Percentiles rank a stretch among this genome's conserved stretches.
These are phyloP conservation scores for Cytospora schulzeri DNA, from an alignment of 2,329 filamentous ascomycete genomes.

Conservation along the genomic window DNA sequence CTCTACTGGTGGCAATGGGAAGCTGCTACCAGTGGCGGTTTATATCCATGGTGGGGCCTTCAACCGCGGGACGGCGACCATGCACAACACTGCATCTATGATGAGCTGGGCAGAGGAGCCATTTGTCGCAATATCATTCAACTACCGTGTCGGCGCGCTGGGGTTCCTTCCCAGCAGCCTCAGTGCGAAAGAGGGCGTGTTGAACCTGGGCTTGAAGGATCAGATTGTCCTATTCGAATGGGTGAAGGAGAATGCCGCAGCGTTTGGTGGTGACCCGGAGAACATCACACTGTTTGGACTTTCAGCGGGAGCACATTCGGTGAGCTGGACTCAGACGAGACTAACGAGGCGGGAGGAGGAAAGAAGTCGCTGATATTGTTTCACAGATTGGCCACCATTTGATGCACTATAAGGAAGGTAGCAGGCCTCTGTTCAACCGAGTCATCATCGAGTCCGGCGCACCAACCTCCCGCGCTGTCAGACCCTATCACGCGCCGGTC, in stretches of 20 bases:
- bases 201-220: slow-evolving; percentile 60
- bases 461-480: slow-evolving; percentile 43
- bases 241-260: slow-evolving; percentile 55
- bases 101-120: slow-evolving; percentile 48
- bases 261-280: slow-evolving; percentile 54
- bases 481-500: slow-evolving; percentile 45
- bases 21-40: slow-evolving; percentile 39
- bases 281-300: slow-evolving; percentile 53
- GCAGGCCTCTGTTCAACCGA: slow-evolving; percentile 39
- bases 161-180: slow-evolving; percentile 61
- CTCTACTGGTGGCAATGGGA: neutral
- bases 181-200: slow-evolving; percentile 52
- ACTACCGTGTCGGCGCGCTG: slow-evolving; percentile 57
- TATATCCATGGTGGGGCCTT: slow-evolving; percentile 52
- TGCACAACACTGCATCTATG: slow-evolving; percentile 54
- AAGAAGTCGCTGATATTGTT: neutral
- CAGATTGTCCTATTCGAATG: slow-evolving; percentile 54
- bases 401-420: slow-evolving; percentile 43
- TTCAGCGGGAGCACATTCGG: slow-evolving; percentile 55
- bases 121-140: slow-evolving; percentile 51
- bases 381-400: slow-evolving; percentile 58
- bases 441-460: slow-evolving; percentile 45
- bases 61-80: slow-evolving; percentile 42
- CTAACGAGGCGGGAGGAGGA: neutral
- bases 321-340: slow-evolving; percentile 32